phyloP scores from a whole-genome alignment of 2,329 filamentous ascomycete genomes.

The Paracamarosporium sp. region DNA sequence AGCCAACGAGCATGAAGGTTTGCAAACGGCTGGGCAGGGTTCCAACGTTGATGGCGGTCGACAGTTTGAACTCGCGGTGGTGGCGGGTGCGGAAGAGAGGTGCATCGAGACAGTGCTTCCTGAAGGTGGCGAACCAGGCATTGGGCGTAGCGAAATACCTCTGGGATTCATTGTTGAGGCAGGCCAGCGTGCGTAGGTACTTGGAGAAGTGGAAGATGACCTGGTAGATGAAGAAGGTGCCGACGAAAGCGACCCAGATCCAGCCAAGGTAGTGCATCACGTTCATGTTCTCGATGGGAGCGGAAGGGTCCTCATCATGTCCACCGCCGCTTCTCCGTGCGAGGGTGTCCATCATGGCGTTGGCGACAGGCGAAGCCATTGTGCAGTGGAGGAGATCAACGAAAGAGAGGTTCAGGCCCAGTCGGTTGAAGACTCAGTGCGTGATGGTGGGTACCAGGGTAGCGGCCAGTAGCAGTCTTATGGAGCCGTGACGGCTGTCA shows the following conservation, averaged over 20 bases:
- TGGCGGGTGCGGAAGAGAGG: conserved; percentile 57
- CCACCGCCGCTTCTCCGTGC: conserved; percentile 21
- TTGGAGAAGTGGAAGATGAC: conserved; percentile 65
- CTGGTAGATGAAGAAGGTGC: conserved; percentile 71
- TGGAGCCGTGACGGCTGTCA: conserved; percentile 19
- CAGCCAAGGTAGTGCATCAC: conserved; percentile 46
- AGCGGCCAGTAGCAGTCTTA: conserved; percentile 1
- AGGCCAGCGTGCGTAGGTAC: conserved; percentile 76
- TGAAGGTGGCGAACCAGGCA: conserved; percentile 50
- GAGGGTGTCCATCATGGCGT: conserved; percentile 10
- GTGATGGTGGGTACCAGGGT: neutral
- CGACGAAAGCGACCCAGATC: conserved; percentile 67
- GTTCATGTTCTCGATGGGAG: conserved; percentile 40
- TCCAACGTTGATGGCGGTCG: conserved; percentile 56
- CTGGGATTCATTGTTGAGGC: conserved; percentile 80
- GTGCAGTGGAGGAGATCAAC: conserved; percentile 15
- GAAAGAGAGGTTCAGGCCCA: conserved; percentile 16
- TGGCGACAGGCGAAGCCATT: conserved; percentile 30
- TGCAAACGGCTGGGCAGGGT: conserved; percentile 58
- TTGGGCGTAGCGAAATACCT: conserved; percentile 77
- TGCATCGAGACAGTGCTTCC: conserved; percentile 55
- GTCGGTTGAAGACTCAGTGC: neutral
- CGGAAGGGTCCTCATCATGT: conserved; percentile 33
- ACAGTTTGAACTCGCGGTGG: conserved; percentile 60
- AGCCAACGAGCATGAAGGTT: conserved; percentile 54